A percentile compares a stretch with the other conserved stretches of the same genome.
These are phyloP conservation scores for Ustilago nuda DNA, from an alignment of 1,284 basidiomycete genomes.

Conservation along the genomic window DNA sequence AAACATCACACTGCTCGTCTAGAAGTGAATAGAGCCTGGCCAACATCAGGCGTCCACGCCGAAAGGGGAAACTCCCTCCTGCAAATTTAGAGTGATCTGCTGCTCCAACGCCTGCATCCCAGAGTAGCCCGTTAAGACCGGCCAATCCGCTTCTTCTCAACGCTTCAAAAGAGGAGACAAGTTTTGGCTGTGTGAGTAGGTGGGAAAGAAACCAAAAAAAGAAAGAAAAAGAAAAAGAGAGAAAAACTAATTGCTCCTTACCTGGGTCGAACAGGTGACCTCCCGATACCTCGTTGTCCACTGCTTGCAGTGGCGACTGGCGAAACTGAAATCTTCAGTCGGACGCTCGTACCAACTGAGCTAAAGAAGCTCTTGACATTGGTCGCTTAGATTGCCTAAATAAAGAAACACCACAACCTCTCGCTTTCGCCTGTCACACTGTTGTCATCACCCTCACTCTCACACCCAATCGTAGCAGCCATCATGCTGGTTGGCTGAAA, in stretches of 20 bases:
- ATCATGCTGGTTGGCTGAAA: too few species aligned
- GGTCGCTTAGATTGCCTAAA: background rate
- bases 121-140: background rate
- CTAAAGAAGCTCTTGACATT: constrained; percentile 40
- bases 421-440: too few species aligned
- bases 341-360: constrained; percentile 61
- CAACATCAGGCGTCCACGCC: constrained; percentile 1
- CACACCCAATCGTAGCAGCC: too few species aligned
- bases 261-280: constrained; percentile 58
- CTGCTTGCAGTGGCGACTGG: constrained; percentile 27
- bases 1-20: too few species aligned
- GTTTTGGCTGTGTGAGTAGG: background rate
- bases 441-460: too few species aligned
- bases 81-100: background rate
- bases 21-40: background rate
- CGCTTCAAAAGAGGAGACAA: background rate
- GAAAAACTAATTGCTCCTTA: constrained; percentile 44
- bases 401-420: background rate
- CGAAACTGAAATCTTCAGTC: constrained; percentile 56
- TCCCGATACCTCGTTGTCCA: constrained; percentile 31
- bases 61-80: background rate
- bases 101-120: background rate
- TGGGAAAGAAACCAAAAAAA: too few species aligned
- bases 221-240: background rate
- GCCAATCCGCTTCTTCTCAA: background rate